Base-by-base conservation (phyloP, 306 rosid species). In the Hippophae gyantsensis region DNA sequence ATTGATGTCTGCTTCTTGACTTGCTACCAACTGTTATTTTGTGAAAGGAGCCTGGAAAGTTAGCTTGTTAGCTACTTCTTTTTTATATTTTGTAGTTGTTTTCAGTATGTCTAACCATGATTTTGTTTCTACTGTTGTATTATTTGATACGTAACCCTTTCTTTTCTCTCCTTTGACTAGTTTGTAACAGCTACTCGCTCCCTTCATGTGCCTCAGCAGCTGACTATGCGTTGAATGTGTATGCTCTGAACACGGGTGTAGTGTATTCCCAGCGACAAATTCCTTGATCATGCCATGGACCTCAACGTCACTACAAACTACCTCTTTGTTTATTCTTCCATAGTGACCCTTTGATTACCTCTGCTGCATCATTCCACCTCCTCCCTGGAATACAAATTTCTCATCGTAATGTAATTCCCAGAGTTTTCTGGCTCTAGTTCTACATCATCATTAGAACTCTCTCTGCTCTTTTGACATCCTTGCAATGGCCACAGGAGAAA, bases 301-400 rank as follows among this genome's bases (percentile, higher is more conserved):
- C 70, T 79, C 88, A 67, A 88, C 71, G 52, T 74, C 72, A 64
- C 88, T 88, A 61, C 69, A 78, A 48, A 84, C 90, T 14, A 78
- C 75, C 69, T 76, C 90, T 78, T 84, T 88, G 64, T 53, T 56
- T 45, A 75, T 68, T 68, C 61, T 66, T 73, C 64, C 62, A 62
- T 84, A 80, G 85, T 81, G 69, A 66, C 45, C 75, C 57, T 68
- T 84, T 78, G 43, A 80, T 71, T 69, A 63, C 77, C 67, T 82
- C 89, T 55, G 63, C 78, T 55, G 63, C 78, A 58, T 82, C 87
- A 50, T 26, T 66, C 95, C 96, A 87, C 65, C 85, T 82, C 61
- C 65, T 70, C 56, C 59, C 79, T 0, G 8, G 82, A 84, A 51
- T 82, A 87, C 78, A 87, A 52, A 59, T 87, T 82, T 78, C 93